Conservation (phyloP, 306 rosid species). For the Crotalaria pallida region DNA sequence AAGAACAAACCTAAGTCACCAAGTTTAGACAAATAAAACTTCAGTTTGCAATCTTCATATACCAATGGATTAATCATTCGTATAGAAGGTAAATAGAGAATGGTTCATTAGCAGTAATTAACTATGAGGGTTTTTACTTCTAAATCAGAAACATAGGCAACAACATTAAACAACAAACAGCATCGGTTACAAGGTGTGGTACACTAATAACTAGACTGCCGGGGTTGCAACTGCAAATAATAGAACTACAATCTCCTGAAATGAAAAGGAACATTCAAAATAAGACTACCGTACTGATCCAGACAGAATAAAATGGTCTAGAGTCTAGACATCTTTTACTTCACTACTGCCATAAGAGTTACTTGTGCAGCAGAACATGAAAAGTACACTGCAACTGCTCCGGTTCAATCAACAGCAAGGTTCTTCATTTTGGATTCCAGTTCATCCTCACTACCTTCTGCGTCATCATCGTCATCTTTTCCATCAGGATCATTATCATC, state of each 20-base stretch:
- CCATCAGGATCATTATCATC: constrained; percentile 92
- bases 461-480: constrained; percentile 45
- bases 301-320: constrained; percentile 16
- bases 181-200: not conserved
- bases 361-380: constrained; percentile 8
- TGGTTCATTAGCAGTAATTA: not conserved
- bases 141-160: not conserved
- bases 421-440: constrained; percentile 76
- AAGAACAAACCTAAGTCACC: not conserved
- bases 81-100: not conserved
- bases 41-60: not conserved
- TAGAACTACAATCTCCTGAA: not conserved
- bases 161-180: not conserved
- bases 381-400: not conserved
- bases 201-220: constrained; percentile 15
- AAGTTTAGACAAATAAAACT: not conserved
- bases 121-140: not conserved
- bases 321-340: not conserved
- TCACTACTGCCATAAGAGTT: constrained; percentile 4
- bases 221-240: constrained; percentile 21
- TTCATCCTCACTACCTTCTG: constrained; percentile 41
- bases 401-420: constrained; percentile 52
- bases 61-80: not conserved
- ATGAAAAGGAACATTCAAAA: constrained; percentile 3
- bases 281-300: constrained; percentile 11